Percentiles rank a stretch among this genome's conserved stretches.
Evolutionary conservation across 1,284 basidiomycete genomes (phyloP).

Genomic region (Cryptococcus sp.): DNA sequence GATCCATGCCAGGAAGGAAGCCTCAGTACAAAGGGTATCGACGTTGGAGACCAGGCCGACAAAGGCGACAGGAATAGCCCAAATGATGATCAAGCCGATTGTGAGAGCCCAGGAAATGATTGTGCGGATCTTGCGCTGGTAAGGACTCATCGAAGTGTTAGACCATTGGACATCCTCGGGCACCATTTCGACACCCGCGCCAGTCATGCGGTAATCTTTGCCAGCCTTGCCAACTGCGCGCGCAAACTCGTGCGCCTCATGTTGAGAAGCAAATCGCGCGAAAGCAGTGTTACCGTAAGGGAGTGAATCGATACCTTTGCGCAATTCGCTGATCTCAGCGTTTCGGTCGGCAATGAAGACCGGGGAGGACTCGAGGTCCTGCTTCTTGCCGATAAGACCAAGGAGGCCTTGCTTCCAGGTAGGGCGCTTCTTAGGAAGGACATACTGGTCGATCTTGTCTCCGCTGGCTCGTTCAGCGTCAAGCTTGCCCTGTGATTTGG

Average conservation of each 20-base stretch:
- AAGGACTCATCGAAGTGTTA: conserved; percentile 63
- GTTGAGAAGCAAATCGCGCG: conserved; percentile 80
- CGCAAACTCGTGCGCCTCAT: conserved; percentile 58
- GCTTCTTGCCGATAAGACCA: conserved; percentile 59
- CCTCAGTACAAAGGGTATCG: conserved; percentile 65
- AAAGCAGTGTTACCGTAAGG: conserved; percentile 66
- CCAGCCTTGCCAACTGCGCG: conserved; percentile 63
- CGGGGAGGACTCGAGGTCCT: conserved; percentile 58
- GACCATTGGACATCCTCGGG: conserved; percentile 89
- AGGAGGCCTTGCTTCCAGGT: conserved; percentile 63
- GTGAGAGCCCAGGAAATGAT: conserved; percentile 58
- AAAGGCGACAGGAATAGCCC: conserved; percentile 68
- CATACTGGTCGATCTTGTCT: conserved; percentile 55
- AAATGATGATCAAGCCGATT: conserved; percentile 59
- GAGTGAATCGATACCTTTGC: conserved; percentile 60
- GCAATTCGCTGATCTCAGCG: conserved; percentile 54
- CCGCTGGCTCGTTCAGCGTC: conserved; percentile 63
- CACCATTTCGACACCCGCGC: conserved; percentile 68
- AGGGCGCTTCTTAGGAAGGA: conserved; percentile 56
- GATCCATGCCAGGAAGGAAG: conserved; percentile 79
- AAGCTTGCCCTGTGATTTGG: conserved; percentile 53
- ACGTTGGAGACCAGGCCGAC: conserved; percentile 86
- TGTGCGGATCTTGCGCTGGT: conserved; percentile 57
- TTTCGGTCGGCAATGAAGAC: conserved; percentile 58
- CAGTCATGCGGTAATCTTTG: conserved; percentile 36